phyloP scores from a whole-genome alignment of 2,329 filamentous ascomycete genomes.

The Leptographium wingfieldii region DNA sequence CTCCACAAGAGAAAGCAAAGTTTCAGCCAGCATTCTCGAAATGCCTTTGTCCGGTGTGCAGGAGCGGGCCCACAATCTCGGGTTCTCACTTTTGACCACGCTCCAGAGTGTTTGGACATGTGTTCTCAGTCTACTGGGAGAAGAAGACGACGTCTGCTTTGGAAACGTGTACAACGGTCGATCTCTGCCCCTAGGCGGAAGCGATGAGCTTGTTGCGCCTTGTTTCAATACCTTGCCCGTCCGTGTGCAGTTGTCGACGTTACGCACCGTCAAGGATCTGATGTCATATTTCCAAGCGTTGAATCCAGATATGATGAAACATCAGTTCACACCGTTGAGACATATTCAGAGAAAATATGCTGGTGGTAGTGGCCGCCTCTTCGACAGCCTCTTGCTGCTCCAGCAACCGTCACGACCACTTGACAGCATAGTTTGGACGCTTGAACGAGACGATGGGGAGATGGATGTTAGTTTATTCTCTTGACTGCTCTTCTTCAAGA shows the following conservation, averaged over 20 bases:
- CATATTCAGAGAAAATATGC: slow-evolving; percentile 46
- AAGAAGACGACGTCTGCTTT: slow-evolving; percentile 61
- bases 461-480: slow-evolving; percentile 47
- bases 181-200: slow-evolving; percentile 48
- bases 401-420: slow-evolving; percentile 52
- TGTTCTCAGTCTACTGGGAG: slow-evolving; percentile 43
- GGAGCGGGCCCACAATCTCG: slow-evolving; percentile 34
- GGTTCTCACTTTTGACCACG: slow-evolving; percentile 51
- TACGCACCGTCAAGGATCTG: slow-evolving; percentile 40
- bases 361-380: slow-evolving; percentile 39
- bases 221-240: slow-evolving; percentile 86
- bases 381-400: slow-evolving; percentile 70
- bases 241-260: slow-evolving; percentile 39
- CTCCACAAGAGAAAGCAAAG: not conserved
- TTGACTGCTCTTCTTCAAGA: not conserved
- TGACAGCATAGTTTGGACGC: slow-evolving; percentile 40
- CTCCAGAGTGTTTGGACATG: slow-evolving; percentile 64
- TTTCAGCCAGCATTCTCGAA: slow-evolving; percentile 18
- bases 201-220: slow-evolving; percentile 68
- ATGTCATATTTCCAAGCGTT: slow-evolving; percentile 20
- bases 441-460: slow-evolving; percentile 42
- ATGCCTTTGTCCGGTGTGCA: slow-evolving; percentile 34
- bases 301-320: slow-evolving; percentile 43
- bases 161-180: slow-evolving; percentile 77
- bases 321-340: slow-evolving; percentile 65